Percentiles rank a stretch among this genome's conserved stretches.
These are phyloP conservation scores for Camellia sinensis DNA, from an alignment of 148 eudicot species.

Conservation along the genomic window DNA sequence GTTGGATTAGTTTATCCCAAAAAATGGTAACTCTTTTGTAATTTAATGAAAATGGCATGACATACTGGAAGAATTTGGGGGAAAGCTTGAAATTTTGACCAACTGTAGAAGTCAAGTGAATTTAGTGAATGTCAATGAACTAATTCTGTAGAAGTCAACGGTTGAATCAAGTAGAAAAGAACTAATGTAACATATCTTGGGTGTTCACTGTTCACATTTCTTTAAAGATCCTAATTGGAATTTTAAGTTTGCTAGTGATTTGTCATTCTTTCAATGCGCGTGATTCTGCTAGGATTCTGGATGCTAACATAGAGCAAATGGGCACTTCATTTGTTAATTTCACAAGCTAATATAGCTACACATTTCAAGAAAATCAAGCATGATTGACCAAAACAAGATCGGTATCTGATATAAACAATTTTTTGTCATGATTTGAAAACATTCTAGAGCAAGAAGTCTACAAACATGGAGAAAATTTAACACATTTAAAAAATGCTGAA, in stretches of 20 bases:
- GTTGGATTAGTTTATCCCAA: neutral
- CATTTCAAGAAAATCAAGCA: neutral
- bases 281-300: neutral
- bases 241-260: neutral
- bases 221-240: neutral
- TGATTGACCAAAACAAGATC: neutral
- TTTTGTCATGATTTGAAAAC: neutral
- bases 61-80: neutral
- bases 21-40: neutral
- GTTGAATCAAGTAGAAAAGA: too few species aligned
- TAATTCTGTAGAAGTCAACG: neutral
- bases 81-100: neutral
- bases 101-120: neutral
- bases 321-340: neutral
- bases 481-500: neutral
- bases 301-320: neutral
- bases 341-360: neutral
- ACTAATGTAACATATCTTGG: neutral
- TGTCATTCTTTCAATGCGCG: neutral
- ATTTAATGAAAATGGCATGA: neutral
- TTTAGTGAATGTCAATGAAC: too few species aligned
- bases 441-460: neutral
- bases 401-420: neutral
- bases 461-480: neutral
- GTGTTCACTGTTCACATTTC: neutral